These are phyloP conservation scores for Chaetomium strumarium DNA, from an alignment of 2,329 filamentous ascomycete species.

Conservation along the genomic window DNA sequence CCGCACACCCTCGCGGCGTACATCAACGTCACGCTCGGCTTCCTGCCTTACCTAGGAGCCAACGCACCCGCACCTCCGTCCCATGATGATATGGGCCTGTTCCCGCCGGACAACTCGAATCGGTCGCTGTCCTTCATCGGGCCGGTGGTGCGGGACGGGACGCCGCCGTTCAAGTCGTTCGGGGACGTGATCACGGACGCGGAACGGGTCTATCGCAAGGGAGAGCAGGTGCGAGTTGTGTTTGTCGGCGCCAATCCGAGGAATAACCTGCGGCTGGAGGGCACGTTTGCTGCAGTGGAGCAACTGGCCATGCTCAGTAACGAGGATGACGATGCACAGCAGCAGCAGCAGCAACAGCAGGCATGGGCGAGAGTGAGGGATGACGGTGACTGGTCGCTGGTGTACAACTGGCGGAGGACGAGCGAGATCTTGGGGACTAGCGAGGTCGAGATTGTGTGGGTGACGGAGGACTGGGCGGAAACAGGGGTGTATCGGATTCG, in stretches of 20 bases:
- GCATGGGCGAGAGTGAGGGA: constrained; percentile 62
- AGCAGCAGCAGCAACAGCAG: neutral
- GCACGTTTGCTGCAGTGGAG: constrained; percentile 74
- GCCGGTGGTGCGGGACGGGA: constrained; percentile 67
- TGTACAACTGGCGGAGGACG: constrained; percentile 73
- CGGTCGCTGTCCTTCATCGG: constrained; percentile 75
- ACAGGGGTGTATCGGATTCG: constrained; percentile 68
- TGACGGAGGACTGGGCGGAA: constrained; percentile 56
- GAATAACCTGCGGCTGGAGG: constrained; percentile 75
- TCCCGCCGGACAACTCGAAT: constrained; percentile 72
- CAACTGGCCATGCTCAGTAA: constrained; percentile 37
- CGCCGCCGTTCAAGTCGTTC: constrained; percentile 61
- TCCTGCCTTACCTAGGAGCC: constrained; percentile 59
- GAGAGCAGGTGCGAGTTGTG: constrained; percentile 56
- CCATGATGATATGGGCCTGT: constrained; percentile 41
- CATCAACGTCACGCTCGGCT: constrained; percentile 74
- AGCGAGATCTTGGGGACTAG: constrained; percentile 66
- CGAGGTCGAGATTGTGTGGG: constrained; percentile 75
- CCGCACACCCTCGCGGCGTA: constrained; percentile 77
- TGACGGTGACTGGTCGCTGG: constrained; percentile 77
- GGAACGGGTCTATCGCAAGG: constrained; percentile 49
- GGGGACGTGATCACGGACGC: constrained; percentile 59
- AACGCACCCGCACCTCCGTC: constrained; percentile 38
- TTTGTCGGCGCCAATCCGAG: constrained; percentile 88
- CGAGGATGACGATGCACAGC: constrained; percentile 21